Evolutionary conservation across 2,329 filamentous ascomycete genomes (phyloP).

Genomic region (Delphinella strobiligena): DNA sequence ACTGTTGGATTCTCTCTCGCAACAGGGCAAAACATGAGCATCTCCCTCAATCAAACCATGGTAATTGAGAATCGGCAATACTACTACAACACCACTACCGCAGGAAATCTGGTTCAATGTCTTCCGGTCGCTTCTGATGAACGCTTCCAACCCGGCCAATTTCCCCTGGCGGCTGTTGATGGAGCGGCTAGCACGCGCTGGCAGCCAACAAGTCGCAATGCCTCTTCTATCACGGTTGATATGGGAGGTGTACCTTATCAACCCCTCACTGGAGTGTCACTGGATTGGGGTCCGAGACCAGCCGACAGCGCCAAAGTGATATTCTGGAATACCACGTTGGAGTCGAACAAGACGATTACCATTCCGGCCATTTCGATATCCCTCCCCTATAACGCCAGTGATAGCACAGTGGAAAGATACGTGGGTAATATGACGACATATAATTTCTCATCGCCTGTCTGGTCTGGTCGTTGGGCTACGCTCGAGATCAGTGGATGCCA

Average conservation of each 20-base stretch:
- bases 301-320: slow-evolving; percentile 42
- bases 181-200: slow-evolving; percentile 55
- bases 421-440: slow-evolving; percentile 34
- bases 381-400: too few relatives aligned
- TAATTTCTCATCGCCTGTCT: slow-evolving; percentile 25
- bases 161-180: slow-evolving; percentile 55
- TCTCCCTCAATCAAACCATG: slow-evolving; percentile 34
- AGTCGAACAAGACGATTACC: slow-evolving; percentile 15
- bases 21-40: slow-evolving; percentile 31
- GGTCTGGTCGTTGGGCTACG: slow-evolving; percentile 32
- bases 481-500: slow-evolving; percentile 38
- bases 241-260: slow-evolving; percentile 26
- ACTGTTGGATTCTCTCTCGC: slow-evolving; percentile 28
- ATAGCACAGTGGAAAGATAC: too few relatives aligned
- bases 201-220: slow-evolving; percentile 45
- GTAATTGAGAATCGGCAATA: slow-evolving; percentile 26
- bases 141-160: slow-evolving; percentile 50
- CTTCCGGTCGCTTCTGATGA: slow-evolving; percentile 32
- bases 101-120: slow-evolving; percentile 52
- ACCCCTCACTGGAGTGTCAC: slow-evolving; percentile 38
- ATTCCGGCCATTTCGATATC: too few relatives aligned
- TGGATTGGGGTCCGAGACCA: slow-evolving; percentile 49
- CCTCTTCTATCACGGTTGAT: slow-evolving; percentile 45
- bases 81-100: slow-evolving; percentile 30
- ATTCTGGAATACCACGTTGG: slow-evolving; percentile 38